Conservation (phyloP, 164 flowering plant species). For the Chimonanthus praecox region DNA sequence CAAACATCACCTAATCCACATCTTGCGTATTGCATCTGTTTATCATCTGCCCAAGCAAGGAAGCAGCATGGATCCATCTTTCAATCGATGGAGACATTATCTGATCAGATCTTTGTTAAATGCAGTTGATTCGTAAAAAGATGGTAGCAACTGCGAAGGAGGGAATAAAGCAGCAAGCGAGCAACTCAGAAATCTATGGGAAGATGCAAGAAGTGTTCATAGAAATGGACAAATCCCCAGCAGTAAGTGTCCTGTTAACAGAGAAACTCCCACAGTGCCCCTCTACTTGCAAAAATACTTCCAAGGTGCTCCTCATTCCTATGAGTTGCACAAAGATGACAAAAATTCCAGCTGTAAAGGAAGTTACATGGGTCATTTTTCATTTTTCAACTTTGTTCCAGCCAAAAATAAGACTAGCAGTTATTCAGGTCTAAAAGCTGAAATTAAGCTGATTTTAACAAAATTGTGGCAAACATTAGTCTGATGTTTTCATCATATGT, state of each 20-base stretch:
- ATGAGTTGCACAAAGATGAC: too few relatives aligned
- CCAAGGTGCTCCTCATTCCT: neutral
- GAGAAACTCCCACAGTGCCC: neutral
- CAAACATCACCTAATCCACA: neutral
- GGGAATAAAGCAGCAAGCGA: conserved; percentile 33
- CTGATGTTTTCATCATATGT: neutral
- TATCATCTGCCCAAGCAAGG: neutral
- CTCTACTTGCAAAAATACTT: neutral
- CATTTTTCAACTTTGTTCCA: neutral
- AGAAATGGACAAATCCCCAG: conserved; percentile 30
- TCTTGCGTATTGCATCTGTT: neutral
- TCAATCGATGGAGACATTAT: neutral
- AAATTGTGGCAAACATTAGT: neutral
- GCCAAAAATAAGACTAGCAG: neutral
- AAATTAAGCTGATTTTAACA: neutral
- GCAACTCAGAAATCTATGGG: conserved; percentile 41
- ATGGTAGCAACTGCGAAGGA: conserved; percentile 51
- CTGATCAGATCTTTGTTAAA: neutral
- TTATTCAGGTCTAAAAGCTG: neutral
- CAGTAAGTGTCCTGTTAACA: neutral
- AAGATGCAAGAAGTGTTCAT: conserved; percentile 50
- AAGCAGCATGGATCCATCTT: neutral
- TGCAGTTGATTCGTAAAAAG: conserved; percentile 45
- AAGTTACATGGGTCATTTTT: neutral
- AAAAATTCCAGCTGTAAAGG: too few relatives aligned